Evolutionary conservation across 805 yeast species (phyloP), one percentile per base, ranked within the genome.

Genomic region (Teunomyces barrocoloradensis): DNA sequence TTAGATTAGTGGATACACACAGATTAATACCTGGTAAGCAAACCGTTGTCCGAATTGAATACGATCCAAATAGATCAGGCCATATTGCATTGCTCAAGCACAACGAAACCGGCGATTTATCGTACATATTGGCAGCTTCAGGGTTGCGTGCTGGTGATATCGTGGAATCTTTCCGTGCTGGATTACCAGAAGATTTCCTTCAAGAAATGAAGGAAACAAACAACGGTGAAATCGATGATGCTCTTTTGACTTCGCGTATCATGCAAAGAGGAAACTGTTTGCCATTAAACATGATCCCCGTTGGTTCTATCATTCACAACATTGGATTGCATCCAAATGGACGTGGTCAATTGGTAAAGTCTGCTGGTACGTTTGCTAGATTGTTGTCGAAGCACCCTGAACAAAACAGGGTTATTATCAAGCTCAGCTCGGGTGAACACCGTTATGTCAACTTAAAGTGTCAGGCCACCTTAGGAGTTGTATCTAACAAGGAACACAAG

Each of bases 351-450:
- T 79, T 92, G 61, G 94, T 96, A 64, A 81, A 96, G 60, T 79
- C 96, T 36, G 99, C 99, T 0, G 99, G 99, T 50, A 78, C 97
- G 7, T 91, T 87, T 68, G 99, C 92, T 32, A 83, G 98, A 58
- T 69, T 94, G 45, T 77, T 90, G 58, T 82, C 91, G 32, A 92
- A 91, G 68, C 67, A 84, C 43, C 86, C 87, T 12, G 88, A 81
- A 34, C 79, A 77, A 60, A 74, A 78, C 43, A 80, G 77, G 56
- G 97, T 96, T 6, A 76, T 90, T 41, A 83, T 94, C 44, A 82
- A 89, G 58, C 75, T 94, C 63, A 87, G 87, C 68, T 81, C 90
- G 49, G 98, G 99, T 49, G 99, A 94, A 71, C 95, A 90, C 60
- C 85, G 99, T 61, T 90, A 87, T 58, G 87, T 94, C 21, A 79